These are phyloP conservation scores for Starmerella apicola DNA, from an alignment of 805 yeast genomes.

Conservation along the genomic window DNA sequence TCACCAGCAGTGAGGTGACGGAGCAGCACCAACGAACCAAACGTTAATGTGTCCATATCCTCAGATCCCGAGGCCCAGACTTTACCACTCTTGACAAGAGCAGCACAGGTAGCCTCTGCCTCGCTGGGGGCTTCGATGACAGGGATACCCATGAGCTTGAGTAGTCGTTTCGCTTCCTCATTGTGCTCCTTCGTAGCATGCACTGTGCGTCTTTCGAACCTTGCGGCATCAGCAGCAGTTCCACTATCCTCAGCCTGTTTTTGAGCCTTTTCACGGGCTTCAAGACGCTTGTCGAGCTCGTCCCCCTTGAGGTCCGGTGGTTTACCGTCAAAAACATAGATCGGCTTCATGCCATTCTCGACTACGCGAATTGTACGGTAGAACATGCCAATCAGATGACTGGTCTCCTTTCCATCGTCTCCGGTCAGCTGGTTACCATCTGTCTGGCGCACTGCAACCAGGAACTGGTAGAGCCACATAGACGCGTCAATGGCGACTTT, in stretches of 20 bases:
- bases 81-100: constrained; percentile 73
- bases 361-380: constrained; percentile 84
- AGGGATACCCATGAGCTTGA: constrained; percentile 90
- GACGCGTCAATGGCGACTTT: constrained; percentile 88
- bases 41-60: constrained; percentile 97
- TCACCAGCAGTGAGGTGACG: constrained; percentile 91
- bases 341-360: constrained; percentile 89
- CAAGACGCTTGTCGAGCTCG: constrained; percentile 75
- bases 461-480: constrained; percentile 90
- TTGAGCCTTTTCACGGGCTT: constrained; percentile 70
- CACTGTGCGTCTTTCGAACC: constrained; percentile 77
- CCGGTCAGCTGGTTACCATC: constrained; percentile 89
- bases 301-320: constrained; percentile 93
- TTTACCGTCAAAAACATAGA: constrained; percentile 93
- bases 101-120: constrained; percentile 98
- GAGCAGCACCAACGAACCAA: constrained; percentile 68
- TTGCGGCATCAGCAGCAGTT: constrained; percentile 59
- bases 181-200: constrained; percentile 82
- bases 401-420: constrained; percentile 78
- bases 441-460: constrained; percentile 91
- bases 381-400: constrained; percentile 93
- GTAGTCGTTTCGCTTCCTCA: constrained; percentile 76
- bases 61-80: constrained; percentile 97
- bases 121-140: constrained; percentile 90
- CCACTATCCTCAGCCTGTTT: constrained; percentile 65